These are phyloP conservation scores for Pisolithus albus DNA, from an alignment of 768 basidiomycete genomes.

Conservation along the genomic window DNA sequence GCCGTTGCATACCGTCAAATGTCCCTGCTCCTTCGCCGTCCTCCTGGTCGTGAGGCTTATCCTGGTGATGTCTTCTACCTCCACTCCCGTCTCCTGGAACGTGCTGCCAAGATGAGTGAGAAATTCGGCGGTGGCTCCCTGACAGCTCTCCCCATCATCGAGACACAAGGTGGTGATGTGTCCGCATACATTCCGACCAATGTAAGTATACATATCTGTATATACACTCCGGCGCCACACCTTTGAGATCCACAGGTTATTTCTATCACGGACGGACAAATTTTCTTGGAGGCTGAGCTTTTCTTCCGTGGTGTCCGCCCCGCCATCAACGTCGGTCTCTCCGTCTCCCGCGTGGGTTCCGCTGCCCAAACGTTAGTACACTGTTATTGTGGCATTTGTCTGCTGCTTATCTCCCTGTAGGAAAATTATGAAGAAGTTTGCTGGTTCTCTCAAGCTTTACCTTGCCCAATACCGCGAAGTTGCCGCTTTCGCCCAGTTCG, in stretches of 20 bases:
- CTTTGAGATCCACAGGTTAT: conserved; percentile 62
- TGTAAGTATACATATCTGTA: conserved; percentile 35
- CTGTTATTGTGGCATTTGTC: not conserved
- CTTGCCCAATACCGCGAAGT: conserved; percentile 99
- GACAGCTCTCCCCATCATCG: conserved; percentile 98
- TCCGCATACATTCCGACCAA: conserved; percentile 98
- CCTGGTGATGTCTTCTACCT: conserved; percentile 99
- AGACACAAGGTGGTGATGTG: conserved; percentile 99
- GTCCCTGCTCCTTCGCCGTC: conserved; percentile 99
- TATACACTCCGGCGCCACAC: not conserved
- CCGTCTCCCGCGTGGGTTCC: conserved; percentile 99
- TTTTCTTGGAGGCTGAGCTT: conserved; percentile 99
- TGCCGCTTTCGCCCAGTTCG: conserved; percentile 98
- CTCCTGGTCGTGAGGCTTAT: conserved; percentile 99
- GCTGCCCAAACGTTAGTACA: conserved; percentile 93
- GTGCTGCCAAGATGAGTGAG: conserved; percentile 99
- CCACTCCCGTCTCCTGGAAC: conserved; percentile 99
- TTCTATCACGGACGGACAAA: conserved; percentile 99
- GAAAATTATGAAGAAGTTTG: conserved; percentile 99
- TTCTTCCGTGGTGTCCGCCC: conserved; percentile 99
- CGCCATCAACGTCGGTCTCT: conserved; percentile 99
- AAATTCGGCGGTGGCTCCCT: conserved; percentile 98
- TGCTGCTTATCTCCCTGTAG: conserved; percentile 29
- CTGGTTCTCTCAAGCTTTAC: conserved; percentile 99
- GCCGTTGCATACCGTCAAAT: conserved; percentile 99